These are phyloP conservation scores for Penstemon eatonii DNA, from an alignment of 257 asterid species.

Conservation along the genomic window DNA sequence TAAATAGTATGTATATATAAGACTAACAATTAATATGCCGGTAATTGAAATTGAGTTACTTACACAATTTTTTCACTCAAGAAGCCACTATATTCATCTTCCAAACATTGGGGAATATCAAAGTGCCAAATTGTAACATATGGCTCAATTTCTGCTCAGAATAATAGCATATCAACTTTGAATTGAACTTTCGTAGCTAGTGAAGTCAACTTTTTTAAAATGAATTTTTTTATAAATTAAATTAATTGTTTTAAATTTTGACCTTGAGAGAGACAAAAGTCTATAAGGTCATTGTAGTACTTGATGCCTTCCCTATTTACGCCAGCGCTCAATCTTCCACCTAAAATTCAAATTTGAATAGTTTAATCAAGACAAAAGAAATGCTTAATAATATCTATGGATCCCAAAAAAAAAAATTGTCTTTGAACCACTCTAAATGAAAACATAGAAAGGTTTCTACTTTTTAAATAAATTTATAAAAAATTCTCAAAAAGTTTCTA, in stretches of 20 bases:
- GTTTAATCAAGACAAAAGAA: not conserved
- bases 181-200: not conserved
- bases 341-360: constrained; percentile 13
- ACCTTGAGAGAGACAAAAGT: constrained; percentile 32
- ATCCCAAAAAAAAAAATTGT: too few species aligned
- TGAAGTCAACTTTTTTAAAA: too few species aligned
- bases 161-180: not conserved
- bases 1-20: too few species aligned
- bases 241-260: too few species aligned
- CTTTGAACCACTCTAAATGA: too few species aligned
- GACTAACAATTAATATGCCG: not conserved
- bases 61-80: constrained; percentile 38
- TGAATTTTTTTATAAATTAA: too few species aligned
- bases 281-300: constrained; percentile 37
- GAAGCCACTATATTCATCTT: constrained; percentile 48
- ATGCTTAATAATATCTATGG: not conserved
- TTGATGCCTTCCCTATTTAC: constrained; percentile 38
- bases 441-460: too few species aligned
- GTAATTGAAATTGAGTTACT: constrained; percentile 4
- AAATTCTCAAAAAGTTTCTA: not conserved
- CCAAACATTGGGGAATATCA: constrained; percentile 45
- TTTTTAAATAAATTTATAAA: not conserved
- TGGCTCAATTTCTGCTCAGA: constrained; percentile 39
- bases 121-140: constrained; percentile 51
- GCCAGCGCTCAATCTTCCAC: constrained; percentile 38